Conservation (phyloP, 108 stramenopile species). For the Schizochytrium sp. region DNA sequence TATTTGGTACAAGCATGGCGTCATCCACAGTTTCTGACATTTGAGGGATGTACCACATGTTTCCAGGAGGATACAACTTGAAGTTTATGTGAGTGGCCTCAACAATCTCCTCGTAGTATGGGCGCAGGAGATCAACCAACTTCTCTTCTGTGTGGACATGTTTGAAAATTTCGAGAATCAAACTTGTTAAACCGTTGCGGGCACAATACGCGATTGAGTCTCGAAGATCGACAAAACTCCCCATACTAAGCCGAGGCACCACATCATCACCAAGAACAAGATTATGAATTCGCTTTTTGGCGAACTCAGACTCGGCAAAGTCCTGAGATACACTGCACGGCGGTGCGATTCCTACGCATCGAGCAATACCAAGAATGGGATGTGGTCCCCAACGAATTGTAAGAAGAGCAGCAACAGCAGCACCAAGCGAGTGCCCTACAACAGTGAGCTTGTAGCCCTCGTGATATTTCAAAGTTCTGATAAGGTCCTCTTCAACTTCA, state of each 20-base stretch:
- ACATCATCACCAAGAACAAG: conserved; percentile 32
- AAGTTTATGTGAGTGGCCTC: neutral
- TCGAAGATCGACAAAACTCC: neutral
- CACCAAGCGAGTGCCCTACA: conserved; percentile 20
- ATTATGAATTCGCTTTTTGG: neutral
- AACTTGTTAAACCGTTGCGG: neutral
- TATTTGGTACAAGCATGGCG: neutral
- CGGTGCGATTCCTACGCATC: conserved; percentile 16
- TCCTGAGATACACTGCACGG: neutral
- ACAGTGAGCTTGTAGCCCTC: conserved; percentile 27
- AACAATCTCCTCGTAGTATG: neutral
- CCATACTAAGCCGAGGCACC: conserved; percentile 41
- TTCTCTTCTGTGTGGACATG: neutral
- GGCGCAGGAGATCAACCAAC: neutral
- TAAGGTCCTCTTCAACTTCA: conserved; percentile 16
- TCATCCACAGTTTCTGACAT: neutral
- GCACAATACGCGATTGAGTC: conserved; percentile 21
- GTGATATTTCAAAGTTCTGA: neutral
- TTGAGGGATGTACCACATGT: conserved; percentile 3
- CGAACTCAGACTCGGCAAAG: conserved; percentile 41
- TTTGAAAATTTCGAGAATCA: neutral
- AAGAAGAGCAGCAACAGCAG: conserved; percentile 13
- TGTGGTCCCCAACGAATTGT: neutral
- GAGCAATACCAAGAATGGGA: conserved; percentile 13
- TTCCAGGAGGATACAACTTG: conserved; percentile 5